phyloP scores from a whole-genome alignment of 2,329 filamentous ascomycete genomes.

The Pseudonectria buxi region DNA sequence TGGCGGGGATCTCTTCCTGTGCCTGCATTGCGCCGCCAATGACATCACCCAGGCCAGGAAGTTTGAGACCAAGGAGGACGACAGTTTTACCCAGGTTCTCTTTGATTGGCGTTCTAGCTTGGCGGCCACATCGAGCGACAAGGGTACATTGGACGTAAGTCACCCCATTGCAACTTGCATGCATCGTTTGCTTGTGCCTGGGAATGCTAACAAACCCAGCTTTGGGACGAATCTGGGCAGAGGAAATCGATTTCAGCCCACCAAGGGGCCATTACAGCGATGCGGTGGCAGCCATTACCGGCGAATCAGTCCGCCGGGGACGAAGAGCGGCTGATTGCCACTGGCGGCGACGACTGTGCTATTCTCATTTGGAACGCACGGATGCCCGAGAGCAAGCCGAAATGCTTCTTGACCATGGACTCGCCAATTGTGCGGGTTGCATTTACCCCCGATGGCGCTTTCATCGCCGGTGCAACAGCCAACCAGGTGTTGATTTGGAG shows the following conservation, averaged over 20 bases:
- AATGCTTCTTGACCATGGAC: constrained; percentile 55
- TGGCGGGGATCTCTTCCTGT: constrained; percentile 47
- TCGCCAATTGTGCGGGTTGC: constrained; percentile 51
- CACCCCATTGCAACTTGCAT: background rate
- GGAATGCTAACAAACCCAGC: constrained; percentile 29
- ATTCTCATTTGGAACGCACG: constrained; percentile 58
- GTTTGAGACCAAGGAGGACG: constrained; percentile 47
- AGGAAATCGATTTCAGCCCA: constrained; percentile 53
- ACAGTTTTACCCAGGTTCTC: constrained; percentile 48
- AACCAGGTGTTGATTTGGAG: constrained; percentile 59
- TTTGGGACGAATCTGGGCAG: constrained; percentile 50
- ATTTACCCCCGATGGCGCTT: constrained; percentile 57
- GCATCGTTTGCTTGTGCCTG: background rate
- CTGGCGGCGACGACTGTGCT: constrained; percentile 55
- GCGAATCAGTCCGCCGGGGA: constrained; percentile 28
- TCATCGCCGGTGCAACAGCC: constrained; percentile 55
- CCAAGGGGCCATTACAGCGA: constrained; percentile 48
- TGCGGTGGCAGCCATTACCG: constrained; percentile 53
- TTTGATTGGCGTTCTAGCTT: constrained; percentile 49
- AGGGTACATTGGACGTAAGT: constrained; percentile 54
- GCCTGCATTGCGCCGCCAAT: constrained; percentile 40
- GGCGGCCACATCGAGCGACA: constrained; percentile 53
- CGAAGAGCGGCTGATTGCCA: constrained; percentile 53
- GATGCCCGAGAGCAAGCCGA: constrained; percentile 46
- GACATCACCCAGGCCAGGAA: constrained; percentile 40